Base-by-base conservation (phyloP, 2,329 filamentous ascomycete genomes). In the Hymenoscyphus repandus region DNA sequence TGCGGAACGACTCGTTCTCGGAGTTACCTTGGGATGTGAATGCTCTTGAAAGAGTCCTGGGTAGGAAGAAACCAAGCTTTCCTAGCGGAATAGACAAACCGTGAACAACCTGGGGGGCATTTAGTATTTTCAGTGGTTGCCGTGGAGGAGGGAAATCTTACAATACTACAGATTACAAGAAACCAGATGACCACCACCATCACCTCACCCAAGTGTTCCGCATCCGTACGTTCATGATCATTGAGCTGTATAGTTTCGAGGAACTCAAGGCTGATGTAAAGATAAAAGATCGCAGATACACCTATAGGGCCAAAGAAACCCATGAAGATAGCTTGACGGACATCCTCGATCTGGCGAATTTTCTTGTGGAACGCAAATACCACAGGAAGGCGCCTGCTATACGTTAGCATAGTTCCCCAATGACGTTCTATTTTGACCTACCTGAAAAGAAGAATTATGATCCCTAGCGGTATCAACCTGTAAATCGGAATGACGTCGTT, bases 301-400 rank as follows among this genome's bases (percentile, higher is more conserved):
- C 92, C 90, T 50, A 96, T 91, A 0, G 91, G 91, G 0, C 91
- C 91, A 58, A 96, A 96, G 72, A 95, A 96, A 0, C 91, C 91
- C 6, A 93, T 88, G 62, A 95, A 96, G 0, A 88, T 70, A 1
- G 90, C 90, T 58, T 95, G 90, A 3, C 80, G 78, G 30, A 78
- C 68, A 37, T 86, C 76, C 51, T 90, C 80, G 38, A 96, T 90
- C 65, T 95, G 89, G 30, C 80, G 86, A 40, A 96, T 91, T 52
- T 78, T 77, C 59, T 79, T 85, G 64, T 91, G 85, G 68, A 92
- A 74, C 0, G 76, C 79, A 47, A 89, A 79, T 0, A 96, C 76
- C 64, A 90, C 81, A 0, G 91, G 91, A 6, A 91, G 74, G 2
- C 91, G 83, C 55, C 64, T 64, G 10, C 15, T 37, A 9, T 5